Evolutionary conservation across 148 eudicot genomes (phyloP).

Genomic region (Dysphania ambrosioides): DNA sequence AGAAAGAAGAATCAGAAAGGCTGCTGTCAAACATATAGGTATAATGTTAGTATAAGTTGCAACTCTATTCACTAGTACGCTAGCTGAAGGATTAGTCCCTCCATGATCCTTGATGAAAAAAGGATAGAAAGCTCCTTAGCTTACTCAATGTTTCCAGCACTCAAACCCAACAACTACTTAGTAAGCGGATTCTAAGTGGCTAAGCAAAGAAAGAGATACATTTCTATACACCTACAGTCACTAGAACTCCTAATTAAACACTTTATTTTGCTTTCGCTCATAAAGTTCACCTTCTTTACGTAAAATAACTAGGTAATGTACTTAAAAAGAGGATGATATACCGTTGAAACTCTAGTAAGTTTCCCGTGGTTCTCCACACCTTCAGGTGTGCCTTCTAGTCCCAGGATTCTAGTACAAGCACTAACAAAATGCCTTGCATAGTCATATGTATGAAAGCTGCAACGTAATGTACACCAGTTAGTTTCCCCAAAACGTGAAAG

Average conservation of each 20-base stretch:
- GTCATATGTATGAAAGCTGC: slow-evolving; percentile 79
- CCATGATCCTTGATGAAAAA: too few species aligned
- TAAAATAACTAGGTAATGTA: background rate
- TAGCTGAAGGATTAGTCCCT: too few species aligned
- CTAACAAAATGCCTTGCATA: slow-evolving; percentile 79
- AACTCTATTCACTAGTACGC: too few species aligned
- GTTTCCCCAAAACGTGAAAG: background rate
- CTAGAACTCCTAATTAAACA: too few species aligned
- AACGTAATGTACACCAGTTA: slow-evolving; percentile 8
- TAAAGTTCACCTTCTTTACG: background rate
- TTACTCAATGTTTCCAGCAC: too few species aligned
- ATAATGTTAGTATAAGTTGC: too few species aligned
- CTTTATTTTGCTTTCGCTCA: background rate
- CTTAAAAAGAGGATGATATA: slow-evolving; percentile 23
- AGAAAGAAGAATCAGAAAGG: background rate
- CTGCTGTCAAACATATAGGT: background rate
- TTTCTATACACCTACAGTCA: too few species aligned
- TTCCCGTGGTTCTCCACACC: slow-evolving; percentile 77
- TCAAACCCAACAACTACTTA: too few species aligned
- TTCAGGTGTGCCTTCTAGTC: slow-evolving; percentile 75
- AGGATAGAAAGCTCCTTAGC: too few species aligned
- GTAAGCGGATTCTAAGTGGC: background rate
- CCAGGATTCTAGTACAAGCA: slow-evolving; percentile 74
- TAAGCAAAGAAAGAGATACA: background rate
- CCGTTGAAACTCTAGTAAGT: slow-evolving; percentile 74